Evolutionary conservation across 1,139 yeast genomes (phyloP), one percentile per base, ranked within the genome.

Genomic region (Magnusiomyces paraingens): DNA sequence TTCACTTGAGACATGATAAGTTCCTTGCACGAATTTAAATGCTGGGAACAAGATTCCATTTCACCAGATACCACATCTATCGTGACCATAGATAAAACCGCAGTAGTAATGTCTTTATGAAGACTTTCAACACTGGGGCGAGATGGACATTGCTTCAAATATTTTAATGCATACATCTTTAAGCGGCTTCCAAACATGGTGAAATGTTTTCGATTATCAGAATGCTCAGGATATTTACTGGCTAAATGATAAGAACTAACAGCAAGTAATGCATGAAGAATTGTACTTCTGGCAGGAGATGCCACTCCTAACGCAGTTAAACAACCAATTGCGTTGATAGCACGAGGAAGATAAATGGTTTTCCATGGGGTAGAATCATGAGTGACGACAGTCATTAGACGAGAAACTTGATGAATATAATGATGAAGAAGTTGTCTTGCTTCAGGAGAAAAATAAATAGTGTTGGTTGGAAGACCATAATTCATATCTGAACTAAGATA

Each of bases 61-160:
- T 94, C 84, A 1, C 96, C 96, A 87, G 95, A 86, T 8, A 87
- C 93, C 55, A 87, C 83, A 70, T 89, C 96, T 54, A 89, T 88
- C 21, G 91, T 83, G 51, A 84, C 87, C 95, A 89, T 87, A 1
- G 94, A 83, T 70, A 89, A 76, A 20, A 88, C 84, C 0, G 95
- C 94, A 51, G 90, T 86, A 40, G 89, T 70, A 4, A 88, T 87
- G 65, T 89, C 96, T 65, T 89, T 88, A 67, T 88, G 88, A 65
- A 86, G 84, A 11, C 47, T 38, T 10, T 49, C 50, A 20, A 48
- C 32, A 12, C 49, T 40, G 11, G 55, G 47, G n/a, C 45, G 49
- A 4, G 51, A 39, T 62, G 86, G 75, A 63, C 94, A 84, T 54
- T 77, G 75, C 58, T 80, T 80, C 49, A 88, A 76, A 66, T 84